Conservation (phyloP, 2,329 filamentous ascomycete genomes). For the Lasiodiplodia hormozganensis region DNA sequence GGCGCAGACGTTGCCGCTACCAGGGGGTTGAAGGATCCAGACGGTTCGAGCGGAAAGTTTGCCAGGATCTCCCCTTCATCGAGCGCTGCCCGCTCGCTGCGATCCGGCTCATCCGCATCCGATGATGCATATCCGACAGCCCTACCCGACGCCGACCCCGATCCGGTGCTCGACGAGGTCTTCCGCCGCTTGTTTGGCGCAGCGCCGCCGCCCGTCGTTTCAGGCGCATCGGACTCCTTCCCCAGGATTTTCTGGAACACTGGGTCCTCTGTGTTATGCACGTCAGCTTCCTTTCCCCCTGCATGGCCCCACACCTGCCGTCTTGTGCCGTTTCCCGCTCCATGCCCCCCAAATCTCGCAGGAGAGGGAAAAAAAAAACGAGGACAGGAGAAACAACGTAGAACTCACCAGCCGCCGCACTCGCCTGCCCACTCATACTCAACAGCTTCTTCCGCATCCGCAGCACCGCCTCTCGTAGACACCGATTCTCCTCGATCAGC, state of each 20-base stretch:
- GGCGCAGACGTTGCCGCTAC: neutral
- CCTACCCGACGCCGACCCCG: neutral
- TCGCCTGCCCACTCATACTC: conserved; percentile 18
- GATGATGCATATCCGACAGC: neutral
- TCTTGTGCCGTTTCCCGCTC: too few species aligned
- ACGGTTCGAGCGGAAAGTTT: neutral
- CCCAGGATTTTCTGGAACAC: conserved; percentile 22
- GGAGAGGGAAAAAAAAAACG: neutral
- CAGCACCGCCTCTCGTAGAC: conserved; percentile 14
- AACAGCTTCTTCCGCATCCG: conserved; percentile 24
- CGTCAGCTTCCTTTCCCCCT: neutral
- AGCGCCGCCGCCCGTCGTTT: neutral
- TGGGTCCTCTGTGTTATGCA: neutral
- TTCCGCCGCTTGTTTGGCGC: conserved; percentile 7
- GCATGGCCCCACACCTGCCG: too few species aligned
- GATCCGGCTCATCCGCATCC: conserved; percentile 3
- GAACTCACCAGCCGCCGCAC: conserved; percentile 20
- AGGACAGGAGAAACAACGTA: neutral
- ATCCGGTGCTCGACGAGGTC: neutral
- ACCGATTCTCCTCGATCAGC: conserved; percentile 23
- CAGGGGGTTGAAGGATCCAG: neutral
- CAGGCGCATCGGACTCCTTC: neutral
- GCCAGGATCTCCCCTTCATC: neutral
- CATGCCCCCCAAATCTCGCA: neutral
- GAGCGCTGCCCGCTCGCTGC: neutral